Evolutionary conservation across 495 filamentous ascomycete genomes (phyloP).

Genomic region (Acidiella bohemica): DNA sequence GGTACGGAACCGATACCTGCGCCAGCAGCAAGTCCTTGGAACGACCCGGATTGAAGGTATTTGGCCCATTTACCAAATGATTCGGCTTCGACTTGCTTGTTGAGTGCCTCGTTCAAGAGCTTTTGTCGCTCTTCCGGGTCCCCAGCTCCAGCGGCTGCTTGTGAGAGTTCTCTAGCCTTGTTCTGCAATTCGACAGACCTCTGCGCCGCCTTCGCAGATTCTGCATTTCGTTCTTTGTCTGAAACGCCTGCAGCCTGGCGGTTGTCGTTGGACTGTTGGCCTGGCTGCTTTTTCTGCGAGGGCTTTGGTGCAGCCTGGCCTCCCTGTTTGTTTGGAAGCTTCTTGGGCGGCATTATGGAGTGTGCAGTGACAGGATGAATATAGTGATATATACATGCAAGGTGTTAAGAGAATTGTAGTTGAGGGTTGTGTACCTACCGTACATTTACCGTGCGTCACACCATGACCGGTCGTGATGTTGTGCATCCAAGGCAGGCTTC

Average conservation of each 20-base stretch:
- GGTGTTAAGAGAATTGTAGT: too few relatives aligned
- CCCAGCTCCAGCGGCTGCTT: slow-evolving; percentile 22
- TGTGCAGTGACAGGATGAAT: too few relatives aligned
- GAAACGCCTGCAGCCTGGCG: neutral
- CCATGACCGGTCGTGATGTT: too few relatives aligned
- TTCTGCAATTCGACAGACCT: slow-evolving; percentile 10
- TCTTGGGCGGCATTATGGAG: too few relatives aligned
- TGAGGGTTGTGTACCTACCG: too few relatives aligned
- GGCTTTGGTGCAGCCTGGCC: neutral
- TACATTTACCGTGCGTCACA: too few relatives aligned
- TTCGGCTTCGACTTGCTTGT: slow-evolving; percentile 22
- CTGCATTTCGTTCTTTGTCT: slow-evolving; percentile 9
- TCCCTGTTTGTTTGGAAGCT: too few relatives aligned
- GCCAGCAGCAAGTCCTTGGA: slow-evolving; percentile 16
- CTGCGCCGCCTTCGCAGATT: slow-evolving; percentile 12
- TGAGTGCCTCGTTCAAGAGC: slow-evolving; percentile 19
- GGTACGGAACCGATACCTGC: neutral
- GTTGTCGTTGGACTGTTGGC: neutral
- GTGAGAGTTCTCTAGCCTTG: slow-evolving; percentile 18
- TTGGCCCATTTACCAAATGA: slow-evolving; percentile 23
- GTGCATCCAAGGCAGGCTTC: too few relatives aligned
- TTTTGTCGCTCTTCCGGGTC: slow-evolving; percentile 23
- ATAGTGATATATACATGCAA: too few relatives aligned
- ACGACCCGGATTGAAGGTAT: slow-evolving; percentile 16
- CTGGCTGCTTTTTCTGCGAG: too few relatives aligned